These are phyloP conservation scores for Centella asiatica DNA, from an alignment of 129 eudicot species.

Conservation along the genomic window DNA sequence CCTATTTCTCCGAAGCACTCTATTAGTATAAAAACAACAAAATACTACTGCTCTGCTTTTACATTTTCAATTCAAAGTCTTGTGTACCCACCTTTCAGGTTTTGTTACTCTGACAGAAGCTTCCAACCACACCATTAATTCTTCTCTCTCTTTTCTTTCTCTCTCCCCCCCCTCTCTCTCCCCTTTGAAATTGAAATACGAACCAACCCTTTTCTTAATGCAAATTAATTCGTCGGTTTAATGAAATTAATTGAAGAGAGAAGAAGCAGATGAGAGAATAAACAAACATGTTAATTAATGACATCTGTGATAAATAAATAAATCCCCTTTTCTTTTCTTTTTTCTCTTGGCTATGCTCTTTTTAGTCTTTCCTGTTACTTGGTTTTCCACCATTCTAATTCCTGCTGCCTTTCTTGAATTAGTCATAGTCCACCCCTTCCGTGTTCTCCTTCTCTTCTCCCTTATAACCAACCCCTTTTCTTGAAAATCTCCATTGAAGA, in stretches of 20 bases:
- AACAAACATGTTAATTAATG: neutral
- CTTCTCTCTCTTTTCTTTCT: slow-evolving; percentile 4
- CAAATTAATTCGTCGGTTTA: neutral
- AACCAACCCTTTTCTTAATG: neutral
- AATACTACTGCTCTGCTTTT: no score
- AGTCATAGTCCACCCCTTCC: slow-evolving; percentile 17
- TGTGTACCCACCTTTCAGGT: neutral
- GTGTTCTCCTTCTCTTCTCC: neutral
- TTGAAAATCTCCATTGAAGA: no score
- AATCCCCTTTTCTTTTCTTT: neutral
- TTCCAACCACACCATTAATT: slow-evolving; percentile 1
- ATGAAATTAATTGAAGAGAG: no score
- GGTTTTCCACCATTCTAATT: neutral
- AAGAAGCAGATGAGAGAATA: no score
- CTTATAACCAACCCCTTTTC: neutral
- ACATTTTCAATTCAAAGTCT: neutral
- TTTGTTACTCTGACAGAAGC: slow-evolving; percentile 1
- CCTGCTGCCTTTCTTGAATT: slow-evolving; percentile 34
- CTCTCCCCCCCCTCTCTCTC: slow-evolving; percentile 3
- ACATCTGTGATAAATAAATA: neutral
- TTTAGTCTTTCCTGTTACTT: neutral
- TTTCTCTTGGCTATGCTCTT: neutral
- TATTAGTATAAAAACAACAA: neutral
- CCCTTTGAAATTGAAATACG: neutral
- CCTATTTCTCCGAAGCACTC: neutral